Evolutionary conservation across 805 yeast genomes (phyloP).

Genomic region (Candida incommunis): DNA sequence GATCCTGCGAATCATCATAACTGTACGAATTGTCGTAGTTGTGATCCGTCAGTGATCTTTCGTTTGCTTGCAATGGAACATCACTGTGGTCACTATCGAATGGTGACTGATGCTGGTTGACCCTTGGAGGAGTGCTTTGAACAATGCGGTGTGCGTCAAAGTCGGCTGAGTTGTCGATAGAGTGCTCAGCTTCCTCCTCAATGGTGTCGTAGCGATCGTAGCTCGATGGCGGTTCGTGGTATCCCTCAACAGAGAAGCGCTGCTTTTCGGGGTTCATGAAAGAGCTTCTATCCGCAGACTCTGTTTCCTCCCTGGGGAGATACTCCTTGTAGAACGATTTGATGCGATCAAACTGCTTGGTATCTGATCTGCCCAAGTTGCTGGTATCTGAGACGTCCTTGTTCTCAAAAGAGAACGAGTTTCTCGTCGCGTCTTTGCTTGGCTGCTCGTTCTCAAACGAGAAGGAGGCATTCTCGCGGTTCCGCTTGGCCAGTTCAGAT

Average conservation of each 20-base stretch:
- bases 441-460: slow-evolving; percentile 2
- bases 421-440: slow-evolving; percentile 1
- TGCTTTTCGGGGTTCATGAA: slow-evolving; percentile 1
- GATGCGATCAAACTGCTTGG: slow-evolving; percentile 15
- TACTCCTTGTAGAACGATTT: slow-evolving; percentile 16
- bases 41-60: background rate
- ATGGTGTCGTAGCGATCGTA: background rate
- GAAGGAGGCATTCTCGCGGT: slow-evolving; percentile 2
- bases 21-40: background rate
- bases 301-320: slow-evolving; percentile 7
- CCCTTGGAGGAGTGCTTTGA: background rate
- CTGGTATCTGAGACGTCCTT: background rate
- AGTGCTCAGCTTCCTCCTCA: background rate
- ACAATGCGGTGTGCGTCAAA: background rate
- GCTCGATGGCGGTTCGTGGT: background rate
- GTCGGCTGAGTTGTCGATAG: background rate
- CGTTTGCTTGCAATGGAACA: background rate
- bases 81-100: background rate
- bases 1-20: background rate
- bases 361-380: slow-evolving; percentile 8
- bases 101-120: background rate
- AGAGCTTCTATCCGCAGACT: slow-evolving; percentile 1
- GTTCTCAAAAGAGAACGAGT: slow-evolving; percentile 3
- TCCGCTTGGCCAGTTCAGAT: background rate
- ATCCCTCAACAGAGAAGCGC: background rate